Evolutionary conservation across 257 asterid genomes (phyloP).

Genomic region (Mitragyna speciosa): DNA sequence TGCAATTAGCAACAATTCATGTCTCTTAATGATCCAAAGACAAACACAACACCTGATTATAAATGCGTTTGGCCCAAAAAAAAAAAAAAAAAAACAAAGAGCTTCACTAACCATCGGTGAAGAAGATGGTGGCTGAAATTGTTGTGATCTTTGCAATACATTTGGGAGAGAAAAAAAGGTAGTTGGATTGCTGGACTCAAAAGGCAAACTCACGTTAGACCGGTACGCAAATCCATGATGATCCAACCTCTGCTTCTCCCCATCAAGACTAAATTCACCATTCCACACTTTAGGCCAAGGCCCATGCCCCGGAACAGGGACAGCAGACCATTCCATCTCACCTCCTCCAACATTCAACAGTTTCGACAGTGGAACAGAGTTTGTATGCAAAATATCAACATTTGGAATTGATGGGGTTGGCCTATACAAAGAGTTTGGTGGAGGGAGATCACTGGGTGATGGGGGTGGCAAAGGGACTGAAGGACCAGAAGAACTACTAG

Average conservation of each 20-base stretch:
- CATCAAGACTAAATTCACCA: constrained; percentile 40
- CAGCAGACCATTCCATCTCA: constrained; percentile 31
- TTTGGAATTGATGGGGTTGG: constrained; percentile 36
- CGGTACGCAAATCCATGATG: constrained; percentile 37
- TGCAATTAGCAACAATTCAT: constrained; percentile 27
- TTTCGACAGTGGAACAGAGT: constrained; percentile 33
- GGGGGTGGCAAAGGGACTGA: constrained; percentile 29
- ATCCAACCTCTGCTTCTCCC: constrained; percentile 35
- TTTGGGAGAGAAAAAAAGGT: constrained; percentile 34
- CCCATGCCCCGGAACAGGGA: constrained; percentile 28
- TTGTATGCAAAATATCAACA: constrained; percentile 35
- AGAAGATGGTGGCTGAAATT: constrained; percentile 42
- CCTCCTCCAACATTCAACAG: constrained; percentile 29
- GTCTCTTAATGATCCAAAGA: neutral
- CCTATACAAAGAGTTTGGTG: constrained; percentile 39
- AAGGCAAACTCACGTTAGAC: constrained; percentile 24
- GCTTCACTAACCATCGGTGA: constrained; percentile 49
- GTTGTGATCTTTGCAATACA: constrained; percentile 50
- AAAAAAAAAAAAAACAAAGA: neutral
- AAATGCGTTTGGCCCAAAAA: neutral
- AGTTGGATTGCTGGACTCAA: constrained; percentile 23
- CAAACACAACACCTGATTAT: neutral
- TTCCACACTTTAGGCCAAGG: constrained; percentile 48
- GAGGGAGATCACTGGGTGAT: constrained; percentile 34
- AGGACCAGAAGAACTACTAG: constrained; percentile 36